Base-by-base conservation (phyloP, 495 filamentous ascomycete genomes). In the Aspergillus bertholletiae region DNA sequence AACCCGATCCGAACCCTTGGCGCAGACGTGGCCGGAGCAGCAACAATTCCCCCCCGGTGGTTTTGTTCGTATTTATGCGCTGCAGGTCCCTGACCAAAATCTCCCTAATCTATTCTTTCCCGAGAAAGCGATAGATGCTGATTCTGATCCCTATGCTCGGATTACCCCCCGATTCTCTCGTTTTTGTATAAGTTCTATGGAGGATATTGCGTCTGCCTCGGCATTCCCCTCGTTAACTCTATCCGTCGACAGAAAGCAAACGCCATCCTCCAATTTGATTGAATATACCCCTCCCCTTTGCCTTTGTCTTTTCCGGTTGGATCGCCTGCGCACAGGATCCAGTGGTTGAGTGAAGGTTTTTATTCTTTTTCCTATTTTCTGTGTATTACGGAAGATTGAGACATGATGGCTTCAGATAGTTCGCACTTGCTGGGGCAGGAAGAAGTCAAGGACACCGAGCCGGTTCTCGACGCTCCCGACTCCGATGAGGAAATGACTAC, bases 401-500 rank as follows among this genome's bases (percentile, higher is more conserved):
- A 52, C 64, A 60, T 58, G 48, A 58, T 63, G 64, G 58, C 58
- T 60, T 57, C 56, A 26, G 48, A 57, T 45, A 57, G 24, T 34
- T 27, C 55, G 30, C 51, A 60, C 47, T 50, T 54, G 18, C 37
- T 50, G 35, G 56, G 51, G 34, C 34, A 35, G 30, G 18, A 35
- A 45, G 55, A 63, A 53, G 34, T 37, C 30, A 39, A 53, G 53
- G 54, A 55, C 40, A 46, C 54, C 23, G 53, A 55, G 50, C 57
- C 58, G 35, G 67, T 55, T 59, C 59, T 67, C 60, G 54, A 68
- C 39, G 63, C 58, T 51, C 65, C 64, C 50, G 64, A 72, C 55
- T 71, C 65, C 28, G 69, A 74, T 51, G 75, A 77, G 66, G 73
- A 78, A 40, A 77, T 76, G 67, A 63, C 68, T 21, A 59, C 69